A percentile compares a stretch with the other conserved stretches of the same genome.
These are phyloP conservation scores for Eucalyptus decipiens DNA, from an alignment of 345 rosid species.

Conservation along the genomic window DNA sequence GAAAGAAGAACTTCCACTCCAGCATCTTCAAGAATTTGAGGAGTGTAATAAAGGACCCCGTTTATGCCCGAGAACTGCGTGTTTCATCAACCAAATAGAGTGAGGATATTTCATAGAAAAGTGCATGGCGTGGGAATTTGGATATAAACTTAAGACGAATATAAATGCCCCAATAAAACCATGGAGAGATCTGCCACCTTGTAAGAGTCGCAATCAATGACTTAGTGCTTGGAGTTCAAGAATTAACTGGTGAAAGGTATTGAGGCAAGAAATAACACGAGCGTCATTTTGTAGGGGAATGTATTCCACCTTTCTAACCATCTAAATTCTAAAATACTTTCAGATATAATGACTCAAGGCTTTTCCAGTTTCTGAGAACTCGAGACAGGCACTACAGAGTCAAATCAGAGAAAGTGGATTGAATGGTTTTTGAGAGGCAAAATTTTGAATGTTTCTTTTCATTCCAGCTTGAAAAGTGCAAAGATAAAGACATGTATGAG, in stretches of 20 bases:
- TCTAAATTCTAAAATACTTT: neutral
- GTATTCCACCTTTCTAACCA: neutral
- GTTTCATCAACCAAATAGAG: neutral
- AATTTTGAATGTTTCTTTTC: neutral
- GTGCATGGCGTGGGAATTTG: neutral
- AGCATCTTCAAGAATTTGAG: conserved; percentile 91
- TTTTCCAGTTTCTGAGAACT: neutral
- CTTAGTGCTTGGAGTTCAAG: neutral
- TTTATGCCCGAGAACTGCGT: conserved; percentile 89
- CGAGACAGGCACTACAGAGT: neutral
- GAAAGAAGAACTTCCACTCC: conserved; percentile 87
- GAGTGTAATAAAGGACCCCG: conserved; percentile 96
- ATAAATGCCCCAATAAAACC: neutral
- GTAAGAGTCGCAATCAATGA: neutral
- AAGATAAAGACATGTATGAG: neutral
- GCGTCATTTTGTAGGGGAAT: neutral
- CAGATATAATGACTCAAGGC: neutral
- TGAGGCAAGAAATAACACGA: neutral
- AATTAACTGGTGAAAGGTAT: neutral
- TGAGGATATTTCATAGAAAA: neutral
- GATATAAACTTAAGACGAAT: neutral
- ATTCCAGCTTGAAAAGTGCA: neutral
- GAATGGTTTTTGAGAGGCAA: neutral
- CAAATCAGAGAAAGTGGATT: neutral
- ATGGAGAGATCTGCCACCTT: neutral